phyloP scores from a whole-genome alignment of 805 yeast genomes.

The Saturnispora bothae region DNA sequence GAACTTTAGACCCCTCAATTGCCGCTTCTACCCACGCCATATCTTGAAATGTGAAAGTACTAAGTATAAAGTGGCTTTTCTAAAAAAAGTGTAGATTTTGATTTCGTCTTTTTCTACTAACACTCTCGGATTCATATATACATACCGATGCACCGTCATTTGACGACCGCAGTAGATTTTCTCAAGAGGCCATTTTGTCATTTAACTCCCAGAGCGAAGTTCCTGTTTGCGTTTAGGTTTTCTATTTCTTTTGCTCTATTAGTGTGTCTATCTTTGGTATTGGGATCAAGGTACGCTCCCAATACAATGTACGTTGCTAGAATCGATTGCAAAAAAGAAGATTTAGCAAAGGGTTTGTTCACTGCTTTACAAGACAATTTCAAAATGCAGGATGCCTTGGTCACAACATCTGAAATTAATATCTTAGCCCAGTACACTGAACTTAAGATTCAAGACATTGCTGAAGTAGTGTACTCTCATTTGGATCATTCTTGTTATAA shows the following conservation, averaged over 20 bases:
- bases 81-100: too few relatives aligned
- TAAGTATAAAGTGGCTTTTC: too few relatives aligned
- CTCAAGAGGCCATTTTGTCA: conserved; percentile 20
- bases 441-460: conserved; percentile 35
- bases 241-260: conserved; percentile 2
- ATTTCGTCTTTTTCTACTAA: too few relatives aligned
- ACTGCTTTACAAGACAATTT: conserved; percentile 27
- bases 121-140: too few relatives aligned
- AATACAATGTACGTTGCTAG: conserved; percentile 12
- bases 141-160: too few relatives aligned
- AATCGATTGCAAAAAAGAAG: conserved; percentile 41
- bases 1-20: too few relatives aligned
- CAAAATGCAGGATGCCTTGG: conserved; percentile 18
- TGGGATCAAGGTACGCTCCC: conserved; percentile 1
- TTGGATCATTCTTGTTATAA: conserved; percentile 39
- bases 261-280: conserved; percentile 1
- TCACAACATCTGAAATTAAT: conserved; percentile 40
- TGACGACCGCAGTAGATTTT: not conserved
- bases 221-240: conserved; percentile 16
- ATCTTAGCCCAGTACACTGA: conserved; percentile 37
- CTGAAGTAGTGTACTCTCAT: conserved; percentile 35
- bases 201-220: conserved; percentile 19
- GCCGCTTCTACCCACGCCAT: too few relatives aligned
- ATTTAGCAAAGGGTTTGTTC: conserved; percentile 45
- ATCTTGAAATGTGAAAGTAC: too few relatives aligned